A percentile compares a stretch with the other conserved stretches of the same genome.
Evolutionary conservation across 345 rosid genomes (phyloP).

Genomic region (Arabis alpina): DNA sequence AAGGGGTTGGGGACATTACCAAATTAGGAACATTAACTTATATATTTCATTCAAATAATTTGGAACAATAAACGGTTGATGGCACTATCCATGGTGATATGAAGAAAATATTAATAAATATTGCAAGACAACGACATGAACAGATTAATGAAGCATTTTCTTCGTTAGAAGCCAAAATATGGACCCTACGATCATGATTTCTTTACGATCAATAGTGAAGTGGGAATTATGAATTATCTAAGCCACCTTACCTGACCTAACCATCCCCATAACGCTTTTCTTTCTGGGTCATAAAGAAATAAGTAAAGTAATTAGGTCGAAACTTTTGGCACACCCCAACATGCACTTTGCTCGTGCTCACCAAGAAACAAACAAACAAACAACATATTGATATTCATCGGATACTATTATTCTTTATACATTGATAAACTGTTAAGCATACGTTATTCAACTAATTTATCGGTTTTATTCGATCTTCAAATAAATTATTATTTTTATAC

Average conservation of each 20-base stretch:
- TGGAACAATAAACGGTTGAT: not conserved
- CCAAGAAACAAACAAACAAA: slow-evolving; percentile 33
- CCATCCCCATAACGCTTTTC: too few relatives aligned
- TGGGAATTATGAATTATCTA: slow-evolving; percentile 11
- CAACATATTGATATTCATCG: not conserved
- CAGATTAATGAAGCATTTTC: not conserved
- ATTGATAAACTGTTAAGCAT: not conserved
- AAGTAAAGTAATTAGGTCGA: not conserved
- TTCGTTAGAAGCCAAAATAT: slow-evolving; percentile 4
- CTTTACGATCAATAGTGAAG: not conserved
- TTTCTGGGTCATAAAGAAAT: not conserved
- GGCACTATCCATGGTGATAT: not conserved
- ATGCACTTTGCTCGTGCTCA: slow-evolving; percentile 41
- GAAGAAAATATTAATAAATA: slow-evolving; percentile 20
- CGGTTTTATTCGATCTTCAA: too few relatives aligned
- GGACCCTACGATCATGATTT: slow-evolving; percentile 7
- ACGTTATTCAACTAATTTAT: too few relatives aligned
- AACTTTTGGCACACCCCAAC: slow-evolving; percentile 25
- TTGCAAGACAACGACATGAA: slow-evolving; percentile 7
- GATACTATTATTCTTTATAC: too few relatives aligned
- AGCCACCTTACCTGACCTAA: slow-evolving; percentile 17
- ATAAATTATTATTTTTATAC: too few relatives aligned
- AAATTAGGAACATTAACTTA: too few relatives aligned
- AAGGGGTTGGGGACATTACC: too few relatives aligned
- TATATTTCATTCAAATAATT: not conserved